Evolutionary conservation across 2,329 filamentous ascomycete genomes (phyloP), one percentile per base, ranked within the genome.

Genomic region (Talaromyces sp.): DNA sequence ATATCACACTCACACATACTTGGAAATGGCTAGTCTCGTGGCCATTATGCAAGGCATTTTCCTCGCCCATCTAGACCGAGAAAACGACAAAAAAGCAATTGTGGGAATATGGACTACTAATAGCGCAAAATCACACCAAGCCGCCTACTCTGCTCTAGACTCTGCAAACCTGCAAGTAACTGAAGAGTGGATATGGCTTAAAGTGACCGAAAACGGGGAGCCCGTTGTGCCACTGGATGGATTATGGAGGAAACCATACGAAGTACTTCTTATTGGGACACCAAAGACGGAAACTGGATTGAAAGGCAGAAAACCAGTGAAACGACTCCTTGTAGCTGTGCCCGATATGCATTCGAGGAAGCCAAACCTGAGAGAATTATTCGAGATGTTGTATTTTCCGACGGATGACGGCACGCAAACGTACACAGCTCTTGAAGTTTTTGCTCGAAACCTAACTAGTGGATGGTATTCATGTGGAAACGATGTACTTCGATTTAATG

Each of bases 171-270:
- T 88, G 3, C 67, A 73, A 2, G 66, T 87, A 7, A 68, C 75
- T 5, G 85, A 88, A 65, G 85, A 88, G 72, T 88, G 86, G 86
- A 68, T 87, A 4, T 89, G 86, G 86, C 69, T 87, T 59, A 89
- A 89, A 70, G 82, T 78, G 1, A 88, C 85, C 0, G 68, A 68
- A 0, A 65, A 74, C 2, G 86, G 86, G 3, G 78, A 83, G 61
- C 79, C 84, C 0, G 78, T 87, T 52, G 79, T 77, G 7, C 72
- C 77, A 4, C 57, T 87, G 12, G 78, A 84, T 42, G 81, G 80
- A 2, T 54, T 81, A 1, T 85, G 83, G 84, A 77, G 85, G 61
- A 85, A 85, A 66, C 86, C 86, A 1, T 88, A 87, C 64, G 86
- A 89, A 71, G 74, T 85, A 2, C 74, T 88, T 5, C 67, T 88